These are phyloP conservation scores for Acacia concinna DNA, from an alignment of 331 rosid species.

Conservation along the genomic window DNA sequence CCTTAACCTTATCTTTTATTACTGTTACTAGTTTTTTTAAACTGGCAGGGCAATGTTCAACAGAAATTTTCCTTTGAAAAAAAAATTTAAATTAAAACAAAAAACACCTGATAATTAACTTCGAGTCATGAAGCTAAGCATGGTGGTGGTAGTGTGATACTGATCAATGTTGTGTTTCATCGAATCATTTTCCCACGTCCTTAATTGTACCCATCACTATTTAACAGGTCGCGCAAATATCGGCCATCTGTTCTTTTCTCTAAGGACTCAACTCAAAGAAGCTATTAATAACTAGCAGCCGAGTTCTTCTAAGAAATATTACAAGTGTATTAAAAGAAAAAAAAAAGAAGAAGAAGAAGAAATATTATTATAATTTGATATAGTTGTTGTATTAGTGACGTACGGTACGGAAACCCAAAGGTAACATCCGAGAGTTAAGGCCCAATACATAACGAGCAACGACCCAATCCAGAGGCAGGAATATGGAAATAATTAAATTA, in stretches of 20 bases:
- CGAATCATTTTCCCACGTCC: neutral
- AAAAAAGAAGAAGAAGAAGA: too few relatives aligned
- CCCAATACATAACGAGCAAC: neutral
- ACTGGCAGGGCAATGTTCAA: neutral
- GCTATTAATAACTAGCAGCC: too few relatives aligned
- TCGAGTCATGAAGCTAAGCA: too few relatives aligned
- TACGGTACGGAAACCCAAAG: neutral
- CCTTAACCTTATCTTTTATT: too few relatives aligned
- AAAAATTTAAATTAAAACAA: too few relatives aligned
- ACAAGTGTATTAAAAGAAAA: too few relatives aligned
- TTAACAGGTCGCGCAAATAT: neutral
- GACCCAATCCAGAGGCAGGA: neutral
- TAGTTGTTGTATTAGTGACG: neutral
- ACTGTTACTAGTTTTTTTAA: too few relatives aligned
- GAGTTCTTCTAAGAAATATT: too few relatives aligned
- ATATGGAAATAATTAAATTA: neutral
- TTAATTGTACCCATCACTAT: neutral
- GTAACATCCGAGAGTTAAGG: neutral
- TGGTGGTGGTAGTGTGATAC: too few relatives aligned
- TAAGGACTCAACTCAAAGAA: neutral
- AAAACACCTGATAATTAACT: too few relatives aligned
- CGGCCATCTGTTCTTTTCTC: neutral
- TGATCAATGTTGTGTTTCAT: neutral
- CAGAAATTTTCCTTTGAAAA: too few relatives aligned
- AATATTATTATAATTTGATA: too few relatives aligned